Percentiles rank a stretch among this genome's conserved stretches.
These are phyloP conservation scores for Platanus orientalis DNA, from an alignment of 164 flowering plant genomes.

Conservation along the genomic window DNA sequence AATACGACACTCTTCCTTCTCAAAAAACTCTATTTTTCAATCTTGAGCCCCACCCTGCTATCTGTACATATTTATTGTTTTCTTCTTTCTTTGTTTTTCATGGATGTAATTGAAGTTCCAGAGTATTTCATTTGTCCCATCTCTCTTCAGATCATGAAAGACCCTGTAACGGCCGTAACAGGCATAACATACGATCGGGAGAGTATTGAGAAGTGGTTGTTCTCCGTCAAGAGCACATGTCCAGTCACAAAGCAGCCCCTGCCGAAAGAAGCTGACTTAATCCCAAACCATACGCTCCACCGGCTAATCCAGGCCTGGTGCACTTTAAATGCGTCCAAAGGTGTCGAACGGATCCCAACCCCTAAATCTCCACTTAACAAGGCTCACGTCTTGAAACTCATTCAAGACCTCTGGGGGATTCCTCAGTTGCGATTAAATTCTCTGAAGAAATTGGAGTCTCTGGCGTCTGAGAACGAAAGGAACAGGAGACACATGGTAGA, in stretches of 20 bases:
- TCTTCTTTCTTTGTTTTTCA: slow-evolving; percentile 2
- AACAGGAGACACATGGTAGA: slow-evolving; percentile 41
- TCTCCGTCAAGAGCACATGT: slow-evolving; percentile 30
- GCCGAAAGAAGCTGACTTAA: slow-evolving; percentile 34
- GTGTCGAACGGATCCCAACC: slow-evolving; percentile 45
- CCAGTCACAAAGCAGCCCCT: slow-evolving; percentile 61
- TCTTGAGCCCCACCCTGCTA: no score
- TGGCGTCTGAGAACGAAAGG: slow-evolving; percentile 34
- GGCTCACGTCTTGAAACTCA: slow-evolving; percentile 25
- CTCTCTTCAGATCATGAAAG: slow-evolving; percentile 69
- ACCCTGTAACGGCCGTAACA: slow-evolving; percentile 52
- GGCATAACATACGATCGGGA: slow-evolving; percentile 77
- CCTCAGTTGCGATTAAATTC: slow-evolving; percentile 21
- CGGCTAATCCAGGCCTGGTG: slow-evolving; percentile 72
- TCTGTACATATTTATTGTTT: no score
- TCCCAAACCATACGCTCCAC: slow-evolving; percentile 71
- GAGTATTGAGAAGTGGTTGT: slow-evolving; percentile 61
- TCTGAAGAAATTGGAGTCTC: slow-evolving; percentile 23
- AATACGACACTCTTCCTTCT: no score
- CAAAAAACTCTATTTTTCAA: no score
- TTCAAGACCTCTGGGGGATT: slow-evolving; percentile 22
- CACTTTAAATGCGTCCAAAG: slow-evolving; percentile 30
- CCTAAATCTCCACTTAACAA: slow-evolving; percentile 39
- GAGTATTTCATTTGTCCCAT: slow-evolving; percentile 62
- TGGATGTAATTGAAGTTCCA: slow-evolving; percentile 51